Percentiles rank a stretch among this genome's conserved stretches.
Evolutionary conservation across 1,284 basidiomycete genomes (phyloP).

Genomic region (Sanghuangporus baumii): DNA sequence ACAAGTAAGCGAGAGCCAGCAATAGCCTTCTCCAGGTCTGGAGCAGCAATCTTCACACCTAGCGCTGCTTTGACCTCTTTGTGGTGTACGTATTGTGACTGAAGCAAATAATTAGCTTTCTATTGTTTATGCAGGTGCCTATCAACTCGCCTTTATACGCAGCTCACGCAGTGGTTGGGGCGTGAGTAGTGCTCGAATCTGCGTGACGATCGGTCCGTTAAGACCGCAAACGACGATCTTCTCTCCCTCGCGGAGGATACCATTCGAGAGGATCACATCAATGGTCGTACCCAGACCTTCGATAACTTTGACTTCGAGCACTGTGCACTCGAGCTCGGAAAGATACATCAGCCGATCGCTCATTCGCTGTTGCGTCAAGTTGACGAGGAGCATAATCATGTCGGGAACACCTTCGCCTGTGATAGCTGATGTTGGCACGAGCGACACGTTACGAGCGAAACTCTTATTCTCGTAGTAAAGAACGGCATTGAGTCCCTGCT

Average conservation of each 20-base stretch:
- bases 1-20: conserved; percentile 94
- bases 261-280: conserved; percentile 96
- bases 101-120: conserved; percentile 4
- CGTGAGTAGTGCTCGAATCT: conserved; percentile 90
- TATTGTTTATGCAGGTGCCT: too few relatives aligned
- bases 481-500: conserved; percentile 94
- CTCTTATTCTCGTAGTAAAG: conserved; percentile 99
- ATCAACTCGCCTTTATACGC: conserved; percentile 84
- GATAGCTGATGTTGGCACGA: conserved; percentile 96
- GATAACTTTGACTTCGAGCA: conserved; percentile 98
- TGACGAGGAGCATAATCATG: conserved; percentile 98
- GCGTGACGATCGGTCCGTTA: conserved; percentile 96
- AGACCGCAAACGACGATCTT: conserved; percentile 96
- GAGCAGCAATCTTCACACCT: conserved; percentile 94
- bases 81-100: conserved; percentile 97
- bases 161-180: conserved; percentile 96
- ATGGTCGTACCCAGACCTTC: conserved; percentile 98
- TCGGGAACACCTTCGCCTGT: conserved; percentile 99
- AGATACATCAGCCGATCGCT: conserved; percentile 97
- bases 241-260: conserved; percentile 89
- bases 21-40: conserved; percentile 98
- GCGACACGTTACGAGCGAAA: conserved; percentile 89
- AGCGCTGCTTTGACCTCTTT: conserved; percentile 97
- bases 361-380: conserved; percentile 98
- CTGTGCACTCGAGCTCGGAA: conserved; percentile 97